A percentile compares a stretch with the other conserved stretches of the same genome.
phyloP scores from a whole-genome alignment of 768 basidiomycete genomes.

The Auricularia auricula-judae region DNA sequence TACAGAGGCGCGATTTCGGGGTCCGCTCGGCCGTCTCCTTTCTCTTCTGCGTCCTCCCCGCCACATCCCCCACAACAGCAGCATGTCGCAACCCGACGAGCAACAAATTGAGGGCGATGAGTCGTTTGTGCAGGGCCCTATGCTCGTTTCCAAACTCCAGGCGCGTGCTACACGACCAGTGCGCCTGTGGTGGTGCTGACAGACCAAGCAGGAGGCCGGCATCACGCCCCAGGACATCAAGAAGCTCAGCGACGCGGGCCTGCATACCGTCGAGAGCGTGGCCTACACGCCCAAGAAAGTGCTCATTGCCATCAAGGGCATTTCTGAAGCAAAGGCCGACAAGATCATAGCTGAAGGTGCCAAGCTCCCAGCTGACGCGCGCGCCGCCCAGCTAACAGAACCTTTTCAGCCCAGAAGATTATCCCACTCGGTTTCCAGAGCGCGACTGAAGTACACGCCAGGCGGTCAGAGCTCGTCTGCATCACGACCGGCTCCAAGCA shows the following conservation, averaged over 20 bases:
- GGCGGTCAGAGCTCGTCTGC: constrained; percentile 87
- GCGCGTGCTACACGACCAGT: constrained; percentile 12
- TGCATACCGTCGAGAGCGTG: constrained; percentile 89
- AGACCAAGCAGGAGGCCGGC: constrained; percentile 63
- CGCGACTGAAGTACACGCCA: constrained; percentile 93
- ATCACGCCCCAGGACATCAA: constrained; percentile 86
- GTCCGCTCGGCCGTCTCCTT: background rate
- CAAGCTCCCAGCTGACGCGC: no score
- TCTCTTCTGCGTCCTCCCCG: background rate
- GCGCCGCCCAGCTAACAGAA: background rate
- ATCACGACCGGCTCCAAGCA: constrained; percentile 97
- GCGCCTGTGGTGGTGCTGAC: background rate
- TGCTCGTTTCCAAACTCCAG: constrained; percentile 63
- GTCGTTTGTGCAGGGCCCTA: constrained; percentile 59
- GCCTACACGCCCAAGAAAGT: constrained; percentile 95
- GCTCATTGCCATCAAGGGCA: constrained; percentile 85
- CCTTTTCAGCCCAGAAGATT: constrained; percentile 72
- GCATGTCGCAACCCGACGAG: constrained; percentile 45
- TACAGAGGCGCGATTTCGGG: background rate
- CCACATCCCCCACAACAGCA: background rate
- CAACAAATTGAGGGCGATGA: constrained; percentile 41
- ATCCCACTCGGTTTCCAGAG: constrained; percentile 97
- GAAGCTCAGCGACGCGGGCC: constrained; percentile 86
- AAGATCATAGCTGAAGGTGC: constrained; percentile 87
- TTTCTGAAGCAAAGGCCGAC: constrained; percentile 94